These are phyloP conservation scores for Cystofilobasidium bisporidii DNA, from an alignment of 768 basidiomycete species.

Conservation along the genomic window DNA sequence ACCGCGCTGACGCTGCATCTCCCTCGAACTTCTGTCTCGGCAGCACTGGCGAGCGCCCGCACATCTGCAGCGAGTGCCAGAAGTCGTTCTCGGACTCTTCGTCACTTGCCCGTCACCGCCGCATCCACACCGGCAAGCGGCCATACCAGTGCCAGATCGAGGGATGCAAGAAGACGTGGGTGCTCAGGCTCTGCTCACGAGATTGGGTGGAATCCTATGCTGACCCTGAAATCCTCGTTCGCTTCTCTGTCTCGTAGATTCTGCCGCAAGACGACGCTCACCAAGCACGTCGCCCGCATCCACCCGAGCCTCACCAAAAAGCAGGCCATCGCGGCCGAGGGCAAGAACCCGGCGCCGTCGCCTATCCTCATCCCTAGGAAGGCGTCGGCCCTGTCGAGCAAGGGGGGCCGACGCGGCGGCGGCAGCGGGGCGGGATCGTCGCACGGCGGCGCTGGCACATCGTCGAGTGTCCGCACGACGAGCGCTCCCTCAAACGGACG, in stretches of 20 bases:
- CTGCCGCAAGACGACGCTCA: slow-evolving; percentile 42
- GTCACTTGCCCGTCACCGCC: slow-evolving; percentile 40
- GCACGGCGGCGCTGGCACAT: no score
- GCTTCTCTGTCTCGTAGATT: slow-evolving; percentile 30
- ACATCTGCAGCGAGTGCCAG: slow-evolving; percentile 38
- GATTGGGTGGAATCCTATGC: no score
- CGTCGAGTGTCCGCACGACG: no score
- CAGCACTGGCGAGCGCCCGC: slow-evolving; percentile 42
- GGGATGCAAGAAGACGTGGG: slow-evolving; percentile 36
- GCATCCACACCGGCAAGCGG: slow-evolving; percentile 40
- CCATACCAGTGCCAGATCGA: slow-evolving; percentile 39
- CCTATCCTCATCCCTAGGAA: background rate
- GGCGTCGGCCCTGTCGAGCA: background rate
- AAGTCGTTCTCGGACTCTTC: slow-evolving; percentile 41
- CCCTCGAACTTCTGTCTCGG: no score
- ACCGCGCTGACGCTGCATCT: no score
- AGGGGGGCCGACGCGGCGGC: background rate
- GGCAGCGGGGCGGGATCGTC: background rate
- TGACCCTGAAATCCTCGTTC: no score
- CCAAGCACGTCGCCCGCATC: slow-evolving; percentile 39
- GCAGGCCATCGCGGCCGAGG: background rate
- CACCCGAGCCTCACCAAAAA: slow-evolving; percentile 33
- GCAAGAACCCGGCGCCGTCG: background rate
- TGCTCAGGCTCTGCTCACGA: background rate
- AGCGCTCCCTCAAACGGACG: no score